Conservation (phyloP, 2,329 filamentous ascomycete species). For the Pezicula carpinea region DNA sequence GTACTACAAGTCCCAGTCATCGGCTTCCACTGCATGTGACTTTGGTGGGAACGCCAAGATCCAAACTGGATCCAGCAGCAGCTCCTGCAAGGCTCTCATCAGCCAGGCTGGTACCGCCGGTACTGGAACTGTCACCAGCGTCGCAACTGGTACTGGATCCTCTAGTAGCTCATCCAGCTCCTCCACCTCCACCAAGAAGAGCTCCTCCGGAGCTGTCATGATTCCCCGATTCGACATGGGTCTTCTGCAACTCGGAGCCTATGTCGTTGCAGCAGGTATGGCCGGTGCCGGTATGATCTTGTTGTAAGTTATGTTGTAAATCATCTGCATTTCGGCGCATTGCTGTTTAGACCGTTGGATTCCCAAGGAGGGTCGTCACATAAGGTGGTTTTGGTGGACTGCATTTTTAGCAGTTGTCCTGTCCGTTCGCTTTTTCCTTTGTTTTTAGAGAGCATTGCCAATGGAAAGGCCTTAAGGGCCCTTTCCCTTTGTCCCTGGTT, state of each 20-base stretch:
- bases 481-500: too few relatives aligned
- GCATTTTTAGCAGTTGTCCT: too few relatives aligned
- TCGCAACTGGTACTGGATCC: conserved; percentile 34
- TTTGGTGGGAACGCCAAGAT: conserved; percentile 63
- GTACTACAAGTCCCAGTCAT: conserved; percentile 60
- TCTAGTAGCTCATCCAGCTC: conserved; percentile 21
- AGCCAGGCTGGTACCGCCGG: conserved; percentile 58
- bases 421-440: too few relatives aligned
- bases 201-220: conserved; percentile 36
- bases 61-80: conserved; percentile 40
- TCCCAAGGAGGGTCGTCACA: too few relatives aligned
- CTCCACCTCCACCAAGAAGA: conserved; percentile 16
- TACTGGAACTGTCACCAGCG: conserved; percentile 47
- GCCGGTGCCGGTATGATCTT: conserved; percentile 51
- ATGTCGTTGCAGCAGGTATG: conserved; percentile 43
- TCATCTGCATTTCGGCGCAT: too few relatives aligned
- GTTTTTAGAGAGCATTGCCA: too few relatives aligned
- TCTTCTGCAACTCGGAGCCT: conserved; percentile 42
- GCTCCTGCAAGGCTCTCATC: conserved; percentile 55
- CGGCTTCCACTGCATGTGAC: conserved; percentile 57
- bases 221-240: conserved; percentile 40
- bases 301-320: conserved; percentile 34
- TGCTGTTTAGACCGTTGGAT: too few relatives aligned
- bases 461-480: too few relatives aligned
- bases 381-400: too few relatives aligned